These are phyloP conservation scores for Phytopythium cucurbitacearum DNA, from an alignment of 352 stramenopile species.

Conservation along the genomic window DNA sequence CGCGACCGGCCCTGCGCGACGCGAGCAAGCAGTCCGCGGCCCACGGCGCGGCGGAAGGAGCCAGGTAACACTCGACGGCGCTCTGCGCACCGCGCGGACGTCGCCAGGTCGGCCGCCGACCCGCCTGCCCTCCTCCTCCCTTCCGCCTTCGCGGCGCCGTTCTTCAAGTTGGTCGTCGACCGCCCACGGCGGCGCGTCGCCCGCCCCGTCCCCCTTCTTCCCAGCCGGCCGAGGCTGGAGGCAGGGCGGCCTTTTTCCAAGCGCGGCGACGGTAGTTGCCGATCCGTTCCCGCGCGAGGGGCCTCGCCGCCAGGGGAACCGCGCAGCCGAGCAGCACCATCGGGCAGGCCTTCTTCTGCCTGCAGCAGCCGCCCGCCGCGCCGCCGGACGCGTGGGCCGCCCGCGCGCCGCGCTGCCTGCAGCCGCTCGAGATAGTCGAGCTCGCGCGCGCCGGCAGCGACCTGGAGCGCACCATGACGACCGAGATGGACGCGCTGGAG, in stretches of 20 bases:
- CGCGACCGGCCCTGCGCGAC: no score
- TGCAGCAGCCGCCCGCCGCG: constrained; percentile 30
- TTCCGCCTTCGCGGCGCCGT: background rate
- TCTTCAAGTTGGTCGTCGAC: constrained; percentile 5
- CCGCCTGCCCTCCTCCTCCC: background rate
- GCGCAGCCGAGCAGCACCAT: constrained; percentile 34
- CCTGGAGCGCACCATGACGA: constrained; percentile 24
- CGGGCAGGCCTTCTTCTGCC: constrained; percentile 50
- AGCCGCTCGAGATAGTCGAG: constrained; percentile 7
- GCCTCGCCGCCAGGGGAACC: constrained; percentile 10
- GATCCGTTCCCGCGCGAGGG: background rate
- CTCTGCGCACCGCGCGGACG: no score
- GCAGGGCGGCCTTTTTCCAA: no score
- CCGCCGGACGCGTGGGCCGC: constrained; percentile 15
- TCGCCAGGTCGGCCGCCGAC: background rate
- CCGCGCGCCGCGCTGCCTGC: background rate
- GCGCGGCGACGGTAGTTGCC: background rate
- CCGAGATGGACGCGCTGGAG: constrained; percentile 13
- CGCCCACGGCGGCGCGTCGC: background rate
- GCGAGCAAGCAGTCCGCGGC: no score
- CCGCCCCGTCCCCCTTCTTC: background rate
- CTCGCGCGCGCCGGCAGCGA: constrained; percentile 15
- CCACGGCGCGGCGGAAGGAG: no score
- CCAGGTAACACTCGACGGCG: no score
- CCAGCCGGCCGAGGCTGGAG: background rate